Base-by-base conservation (phyloP, 1,284 basidiomycete genomes). In the Neolentinus lepideus region DNA sequence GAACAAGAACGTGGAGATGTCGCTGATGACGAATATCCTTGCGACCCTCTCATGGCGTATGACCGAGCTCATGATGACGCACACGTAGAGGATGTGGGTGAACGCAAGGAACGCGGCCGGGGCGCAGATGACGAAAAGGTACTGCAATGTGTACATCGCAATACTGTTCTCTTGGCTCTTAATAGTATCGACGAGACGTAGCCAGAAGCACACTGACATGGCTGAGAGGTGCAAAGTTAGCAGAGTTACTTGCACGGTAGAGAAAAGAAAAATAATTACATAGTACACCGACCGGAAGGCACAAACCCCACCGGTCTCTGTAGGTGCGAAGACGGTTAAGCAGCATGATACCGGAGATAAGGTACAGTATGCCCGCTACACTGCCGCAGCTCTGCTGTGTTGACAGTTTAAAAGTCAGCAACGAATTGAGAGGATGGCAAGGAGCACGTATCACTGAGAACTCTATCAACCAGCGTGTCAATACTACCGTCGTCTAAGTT, bases 221-320 rank as follows among this genome's bases (percentile, higher is more conserved):
- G 6, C 47, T 50, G 22, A 6, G n/a, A 6, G 19, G 9, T 19
- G 45, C 9, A 19, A 19, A 21, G 19, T 9, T 9, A 16, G 16
- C 8, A 10, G 14, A 25, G 27, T 26, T 4, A 16, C 14, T 50
- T 47, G 8, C n/a, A n/a, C n/a, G n/a, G n/a, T 25, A n/a, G 11
- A 31, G 47, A 21, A 31, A 21, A 26, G 22, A 51, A n/a, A 6
- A 16, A 10, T 25, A 51, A 52, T 16, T 33, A 59, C 59, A 21
- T 21, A 54, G 29, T 10, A 33, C 26, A 3, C 58, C 59, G 21
- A 60, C 57, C 3, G 59, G 59, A 11, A 60, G 55, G 36, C 57
- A 59, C 6, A 60, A 53, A 26, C 59, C 59, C 58, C 59, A 60
- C 55, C 58, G 57, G 24, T 56, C 56, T 29, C 50, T 54, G 14